These are phyloP conservation scores for Chytriomyces sp. DNA, from an alignment of 192 early-diverging fungal species.

Conservation along the genomic window DNA sequence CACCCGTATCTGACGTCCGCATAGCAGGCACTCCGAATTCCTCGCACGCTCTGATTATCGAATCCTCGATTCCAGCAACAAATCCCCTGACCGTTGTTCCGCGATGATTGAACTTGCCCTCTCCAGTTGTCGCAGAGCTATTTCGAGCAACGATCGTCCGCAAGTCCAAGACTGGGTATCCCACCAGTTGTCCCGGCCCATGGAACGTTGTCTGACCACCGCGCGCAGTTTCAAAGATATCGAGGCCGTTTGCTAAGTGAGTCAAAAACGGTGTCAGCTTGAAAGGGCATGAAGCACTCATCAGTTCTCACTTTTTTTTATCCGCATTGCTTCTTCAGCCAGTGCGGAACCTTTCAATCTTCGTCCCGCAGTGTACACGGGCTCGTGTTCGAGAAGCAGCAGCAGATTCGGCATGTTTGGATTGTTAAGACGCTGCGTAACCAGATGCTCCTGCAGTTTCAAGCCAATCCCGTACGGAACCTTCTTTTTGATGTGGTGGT, in stretches of 20 bases:
- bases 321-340: conserved; percentile 1
- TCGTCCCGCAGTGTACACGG: conserved; percentile 91
- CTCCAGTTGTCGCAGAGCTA: background rate
- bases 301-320: conserved; percentile 1
- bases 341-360: conserved; percentile 64
- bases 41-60: conserved; percentile 75
- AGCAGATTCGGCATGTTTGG: conserved; percentile 37
- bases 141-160: conserved; percentile 54
- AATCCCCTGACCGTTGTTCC: conserved; percentile 76
- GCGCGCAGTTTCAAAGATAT: conserved; percentile 63
- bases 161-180: conserved; percentile 89
- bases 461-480: conserved; percentile 67
- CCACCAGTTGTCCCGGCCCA: conserved; percentile 95
- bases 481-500: conserved; percentile 4
- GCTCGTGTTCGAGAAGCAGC: conserved; percentile 75
- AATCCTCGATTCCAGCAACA: conserved; percentile 77
- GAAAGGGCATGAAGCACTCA: conserved; percentile 10
- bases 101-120: background rate
- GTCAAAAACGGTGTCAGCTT: conserved; percentile 9
- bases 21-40: conserved; percentile 69
- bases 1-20: conserved; percentile 80
- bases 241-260: conserved; percentile 11
- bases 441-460: conserved; percentile 64
- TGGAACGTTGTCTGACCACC: conserved; percentile 97
- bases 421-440: conserved; percentile 20